Conservation (phyloP, 176 grass and related monocot species). For the Oryza coarctata region DNA sequence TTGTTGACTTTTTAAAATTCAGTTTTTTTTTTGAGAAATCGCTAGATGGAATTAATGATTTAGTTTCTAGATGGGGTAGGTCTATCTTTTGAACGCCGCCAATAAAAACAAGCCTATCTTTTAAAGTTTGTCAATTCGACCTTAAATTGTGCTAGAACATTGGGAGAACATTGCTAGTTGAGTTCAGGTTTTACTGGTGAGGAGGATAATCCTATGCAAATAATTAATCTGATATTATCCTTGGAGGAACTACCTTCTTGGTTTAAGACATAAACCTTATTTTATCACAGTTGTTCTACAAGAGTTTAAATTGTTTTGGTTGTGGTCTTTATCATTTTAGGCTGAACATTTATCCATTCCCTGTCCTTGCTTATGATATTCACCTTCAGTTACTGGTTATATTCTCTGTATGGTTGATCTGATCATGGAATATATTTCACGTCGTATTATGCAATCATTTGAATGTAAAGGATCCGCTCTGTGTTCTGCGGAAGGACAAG, state of each 20-base stretch:
- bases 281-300: not conserved
- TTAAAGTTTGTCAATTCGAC: not conserved
- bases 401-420: not conserved
- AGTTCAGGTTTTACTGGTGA: not conserved
- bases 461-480: too few relatives aligned
- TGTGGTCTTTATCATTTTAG: not conserved
- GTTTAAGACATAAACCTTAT: not conserved
- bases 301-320: not conserved
- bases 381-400: not conserved
- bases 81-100: too few relatives aligned
- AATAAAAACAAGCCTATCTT: not conserved
- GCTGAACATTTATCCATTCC: not conserved
- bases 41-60: slow-evolving; percentile 20
- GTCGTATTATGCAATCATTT: too few relatives aligned
- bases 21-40: slow-evolving; percentile 9
- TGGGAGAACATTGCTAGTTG: not conserved
- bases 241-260: not conserved
- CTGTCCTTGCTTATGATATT: not conserved
- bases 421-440: too few relatives aligned
- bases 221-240: not conserved
- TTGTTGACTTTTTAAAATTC: not conserved
- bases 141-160: not conserved
- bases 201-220: not conserved
- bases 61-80: not conserved
- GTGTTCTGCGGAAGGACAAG: too few relatives aligned